These are phyloP conservation scores for Fragilaria radians DNA, from an alignment of 108 stramenopile species.

Conservation along the genomic window DNA sequence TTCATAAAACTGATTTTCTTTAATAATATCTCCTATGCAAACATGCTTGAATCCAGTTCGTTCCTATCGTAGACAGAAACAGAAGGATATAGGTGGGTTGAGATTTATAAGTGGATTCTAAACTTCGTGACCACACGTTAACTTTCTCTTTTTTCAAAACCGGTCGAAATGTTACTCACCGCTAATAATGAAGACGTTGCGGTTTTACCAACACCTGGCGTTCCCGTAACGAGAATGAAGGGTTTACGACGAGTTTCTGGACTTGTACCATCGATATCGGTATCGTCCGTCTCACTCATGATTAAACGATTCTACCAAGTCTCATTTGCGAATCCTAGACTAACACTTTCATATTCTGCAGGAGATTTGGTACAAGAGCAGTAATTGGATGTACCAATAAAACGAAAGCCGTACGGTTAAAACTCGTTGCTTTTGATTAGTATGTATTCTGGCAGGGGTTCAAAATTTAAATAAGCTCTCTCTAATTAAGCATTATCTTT, in stretches of 20 bases:
- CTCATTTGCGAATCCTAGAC: no score
- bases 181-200: slow-evolving; percentile 58
- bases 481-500: no score
- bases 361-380: no score
- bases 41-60: slow-evolving; percentile 51
- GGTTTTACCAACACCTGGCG: slow-evolving; percentile 91
- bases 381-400: no score
- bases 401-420: no score
- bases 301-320: no score
- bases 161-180: slow-evolving; percentile 11
- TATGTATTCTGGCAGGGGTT: no score
- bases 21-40: slow-evolving; percentile 75
- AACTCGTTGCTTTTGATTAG: no score
- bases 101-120: neutral
- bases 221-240: slow-evolving; percentile 90
- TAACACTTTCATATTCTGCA: no score
- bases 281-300: neutral
- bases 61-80: slow-evolving; percentile 17
- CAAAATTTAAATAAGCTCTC: no score
- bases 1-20: slow-evolving; percentile 73
- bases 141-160: neutral
- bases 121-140: neutral
- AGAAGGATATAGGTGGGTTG: neutral
- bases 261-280: neutral
- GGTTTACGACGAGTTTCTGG: slow-evolving; percentile 30